These are phyloP conservation scores for Elongisporangium senticosum DNA, from an alignment of 352 stramenopile species.

Conservation along the genomic window DNA sequence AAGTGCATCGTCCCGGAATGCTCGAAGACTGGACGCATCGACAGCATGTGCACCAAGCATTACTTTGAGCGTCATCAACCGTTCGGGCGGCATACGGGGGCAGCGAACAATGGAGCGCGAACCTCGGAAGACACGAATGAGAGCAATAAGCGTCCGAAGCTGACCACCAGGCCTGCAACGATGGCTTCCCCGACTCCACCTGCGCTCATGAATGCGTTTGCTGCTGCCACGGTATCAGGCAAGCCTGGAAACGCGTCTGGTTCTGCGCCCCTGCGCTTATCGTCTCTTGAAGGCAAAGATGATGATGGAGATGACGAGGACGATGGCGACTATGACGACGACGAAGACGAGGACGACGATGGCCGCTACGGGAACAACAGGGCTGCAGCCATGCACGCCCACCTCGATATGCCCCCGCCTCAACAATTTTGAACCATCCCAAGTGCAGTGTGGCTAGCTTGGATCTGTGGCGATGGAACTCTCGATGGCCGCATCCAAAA, in stretches of 20 bases:
- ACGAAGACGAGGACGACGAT: neutral
- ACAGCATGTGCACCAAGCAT: conserved; percentile 81
- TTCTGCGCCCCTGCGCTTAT: neutral
- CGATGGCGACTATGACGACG: conserved; percentile 4
- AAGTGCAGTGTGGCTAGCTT: no score
- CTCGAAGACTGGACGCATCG: conserved; percentile 77
- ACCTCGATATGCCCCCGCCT: no score
- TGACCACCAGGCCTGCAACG: conserved; percentile 22
- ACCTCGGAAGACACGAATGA: neutral
- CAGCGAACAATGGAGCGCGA: neutral
- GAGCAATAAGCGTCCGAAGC: conserved; percentile 2
- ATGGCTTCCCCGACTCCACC: conserved; percentile 22
- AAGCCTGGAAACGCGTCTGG: conserved; percentile 14
- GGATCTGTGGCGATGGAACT: no score
- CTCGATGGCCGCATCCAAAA: no score
- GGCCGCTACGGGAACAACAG: neutral
- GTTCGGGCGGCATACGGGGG: conserved; percentile 1
- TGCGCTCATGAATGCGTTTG: conserved; percentile 2
- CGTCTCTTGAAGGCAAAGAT: conserved; percentile 2
- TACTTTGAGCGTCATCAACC: conserved; percentile 77
- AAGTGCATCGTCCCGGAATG: conserved; percentile 78
- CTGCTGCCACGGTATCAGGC: conserved; percentile 29
- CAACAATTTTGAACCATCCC: no score
- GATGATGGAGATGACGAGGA: conserved; percentile 2
- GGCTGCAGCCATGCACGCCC: no score